phyloP scores from a whole-genome alignment of 169 alveolate species.

The Plasmodium ovale region DNA sequence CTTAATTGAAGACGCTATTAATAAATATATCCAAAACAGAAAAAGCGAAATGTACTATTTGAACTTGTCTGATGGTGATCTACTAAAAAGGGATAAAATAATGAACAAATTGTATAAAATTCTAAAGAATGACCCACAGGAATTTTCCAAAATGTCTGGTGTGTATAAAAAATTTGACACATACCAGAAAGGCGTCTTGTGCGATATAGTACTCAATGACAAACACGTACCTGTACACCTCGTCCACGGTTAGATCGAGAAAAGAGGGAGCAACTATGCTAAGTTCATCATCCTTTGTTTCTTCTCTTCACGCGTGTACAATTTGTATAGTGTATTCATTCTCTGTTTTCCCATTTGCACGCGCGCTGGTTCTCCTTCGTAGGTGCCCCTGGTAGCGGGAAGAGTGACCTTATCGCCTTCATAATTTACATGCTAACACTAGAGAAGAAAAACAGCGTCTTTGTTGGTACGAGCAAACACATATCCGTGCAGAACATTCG shows the following conservation, averaged over 20 bases:
- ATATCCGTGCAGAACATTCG: constrained; percentile 60
- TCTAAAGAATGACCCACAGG: constrained; percentile 18
- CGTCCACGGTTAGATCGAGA: constrained; percentile 39
- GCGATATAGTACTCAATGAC: constrained; percentile 32
- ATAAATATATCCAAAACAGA: constrained; percentile 15
- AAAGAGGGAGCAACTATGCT: background rate
- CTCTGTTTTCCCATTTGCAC: background rate
- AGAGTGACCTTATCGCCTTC: constrained; percentile 54
- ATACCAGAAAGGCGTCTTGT: constrained; percentile 39
- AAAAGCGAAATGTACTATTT: constrained; percentile 11
- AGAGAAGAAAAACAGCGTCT: constrained; percentile 46
- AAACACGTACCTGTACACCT: constrained; percentile 26
- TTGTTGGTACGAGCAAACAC: constrained; percentile 62
- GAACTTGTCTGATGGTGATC: constrained; percentile 14
- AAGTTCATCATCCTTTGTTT: background rate
- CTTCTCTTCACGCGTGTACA: background rate
- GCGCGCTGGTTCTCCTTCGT: background rate
- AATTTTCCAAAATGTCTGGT: constrained; percentile 34
- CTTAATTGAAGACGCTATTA: constrained; percentile 52
- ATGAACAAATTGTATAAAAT: constrained; percentile 21
- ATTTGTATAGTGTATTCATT: background rate
- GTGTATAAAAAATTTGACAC: constrained; percentile 58
- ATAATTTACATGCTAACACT: constrained; percentile 28
- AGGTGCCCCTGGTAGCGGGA: constrained; percentile 76
- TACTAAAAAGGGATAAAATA: constrained; percentile 43